Conservation (phyloP, 2,329 filamentous ascomycete species). For the Aspergillus spinulosporus region DNA sequence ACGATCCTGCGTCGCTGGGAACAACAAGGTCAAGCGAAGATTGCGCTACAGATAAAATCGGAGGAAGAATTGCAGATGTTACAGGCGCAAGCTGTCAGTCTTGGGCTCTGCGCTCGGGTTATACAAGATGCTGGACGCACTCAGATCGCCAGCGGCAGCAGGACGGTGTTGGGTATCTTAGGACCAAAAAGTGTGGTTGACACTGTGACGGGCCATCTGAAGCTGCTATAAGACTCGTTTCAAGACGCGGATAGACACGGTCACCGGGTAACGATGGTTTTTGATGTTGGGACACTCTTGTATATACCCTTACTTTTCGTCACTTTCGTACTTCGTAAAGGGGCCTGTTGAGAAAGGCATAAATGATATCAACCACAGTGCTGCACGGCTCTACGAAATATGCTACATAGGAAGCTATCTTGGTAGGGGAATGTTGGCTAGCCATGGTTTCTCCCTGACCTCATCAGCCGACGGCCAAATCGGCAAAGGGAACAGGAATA, state of each 20-base stretch:
- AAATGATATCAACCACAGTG: not conserved
- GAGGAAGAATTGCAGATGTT: conserved; percentile 77
- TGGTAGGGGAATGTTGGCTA: conserved; percentile 59
- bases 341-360: not conserved
- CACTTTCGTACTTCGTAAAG: not conserved
- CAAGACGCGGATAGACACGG: not conserved
- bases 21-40: conserved; percentile 81
- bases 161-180: conserved; percentile 82
- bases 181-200: conserved; percentile 87
- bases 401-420: conserved; percentile 2
- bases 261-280: not conserved
- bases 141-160: conserved; percentile 90
- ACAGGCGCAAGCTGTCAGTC: conserved; percentile 74
- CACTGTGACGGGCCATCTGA: conserved; percentile 78
- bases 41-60: conserved; percentile 83
- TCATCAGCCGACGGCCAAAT: conserved; percentile 82
- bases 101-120: conserved; percentile 84
- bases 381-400: conserved; percentile 3
- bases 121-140: conserved; percentile 96
- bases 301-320: conserved; percentile 1
- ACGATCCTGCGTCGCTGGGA: conserved; percentile 82
- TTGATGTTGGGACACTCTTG: not conserved
- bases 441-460: conserved; percentile 88
- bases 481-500: conserved; percentile 88
- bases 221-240: conserved; percentile 64